Evolutionary conservation across 2,329 filamentous ascomycete genomes (phyloP).

Genomic region (Cladobotryum mycophilum): DNA sequence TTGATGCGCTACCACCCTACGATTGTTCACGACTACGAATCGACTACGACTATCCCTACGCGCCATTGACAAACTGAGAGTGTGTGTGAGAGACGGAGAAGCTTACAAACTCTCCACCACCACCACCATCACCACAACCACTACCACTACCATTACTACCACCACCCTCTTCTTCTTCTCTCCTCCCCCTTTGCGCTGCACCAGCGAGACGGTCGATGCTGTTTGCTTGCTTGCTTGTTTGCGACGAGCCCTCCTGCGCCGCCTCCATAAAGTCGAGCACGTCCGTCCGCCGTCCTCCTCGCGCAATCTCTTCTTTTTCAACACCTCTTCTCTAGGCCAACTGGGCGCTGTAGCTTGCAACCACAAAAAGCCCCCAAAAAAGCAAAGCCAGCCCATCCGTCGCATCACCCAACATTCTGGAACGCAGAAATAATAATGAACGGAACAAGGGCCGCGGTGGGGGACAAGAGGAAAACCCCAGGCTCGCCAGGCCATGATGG

Average conservation of each 20-base stretch:
- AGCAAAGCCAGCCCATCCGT: neutral
- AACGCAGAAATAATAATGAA: slow-evolving; percentile 31
- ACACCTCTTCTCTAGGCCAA: neutral
- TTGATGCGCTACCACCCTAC: slow-evolving; percentile 23
- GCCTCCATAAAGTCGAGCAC: neutral
- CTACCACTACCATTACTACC: no score
- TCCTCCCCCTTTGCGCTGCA: neutral
- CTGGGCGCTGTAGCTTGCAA: neutral
- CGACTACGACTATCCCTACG: no score
- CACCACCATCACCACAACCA: no score
- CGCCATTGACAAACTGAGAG: no score
- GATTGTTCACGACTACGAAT: neutral
- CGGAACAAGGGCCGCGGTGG: slow-evolving; percentile 35
- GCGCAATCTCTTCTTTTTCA: neutral
- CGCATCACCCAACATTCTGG: no score
- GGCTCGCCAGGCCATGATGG: slow-evolving; percentile 32
- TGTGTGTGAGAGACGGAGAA: neutral
- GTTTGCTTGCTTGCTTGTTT: neutral
- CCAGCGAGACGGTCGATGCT: neutral
- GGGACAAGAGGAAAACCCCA: slow-evolving; percentile 48
- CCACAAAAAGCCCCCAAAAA: neutral
- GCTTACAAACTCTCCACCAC: neutral
- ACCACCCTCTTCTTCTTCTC: neutral
- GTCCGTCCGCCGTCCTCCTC: neutral
- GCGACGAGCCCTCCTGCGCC: neutral